A percentile compares a stretch with the other conserved stretches of the same genome.
These are phyloP conservation scores for Handroanthus guayacan DNA, from an alignment of 257 asterid species.

Conservation along the genomic window DNA sequence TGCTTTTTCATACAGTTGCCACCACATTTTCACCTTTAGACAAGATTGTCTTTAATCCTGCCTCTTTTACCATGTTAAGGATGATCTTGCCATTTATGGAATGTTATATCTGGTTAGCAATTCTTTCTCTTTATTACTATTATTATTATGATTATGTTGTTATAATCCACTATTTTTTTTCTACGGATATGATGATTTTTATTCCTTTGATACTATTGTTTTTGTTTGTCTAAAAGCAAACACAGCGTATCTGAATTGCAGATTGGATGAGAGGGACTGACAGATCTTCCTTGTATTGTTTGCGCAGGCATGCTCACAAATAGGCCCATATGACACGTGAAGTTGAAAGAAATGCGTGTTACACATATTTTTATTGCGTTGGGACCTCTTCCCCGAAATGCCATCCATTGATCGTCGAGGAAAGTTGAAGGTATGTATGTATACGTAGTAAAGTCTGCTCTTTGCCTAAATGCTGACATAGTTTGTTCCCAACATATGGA, in stretches of 20 bases:
- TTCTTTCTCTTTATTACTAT: not conserved
- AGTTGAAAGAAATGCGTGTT: slow-evolving; percentile 38
- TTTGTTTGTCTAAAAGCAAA: slow-evolving; percentile 45
- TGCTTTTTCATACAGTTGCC: slow-evolving; percentile 59
- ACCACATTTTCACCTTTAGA: slow-evolving; percentile 49
- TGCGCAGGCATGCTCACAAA: slow-evolving; percentile 37
- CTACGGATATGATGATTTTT: not conserved
- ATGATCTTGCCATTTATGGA: slow-evolving; percentile 54
- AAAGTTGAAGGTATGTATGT: slow-evolving; percentile 16
- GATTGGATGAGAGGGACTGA: slow-evolving; percentile 70
- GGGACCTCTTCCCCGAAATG: slow-evolving; percentile 51
- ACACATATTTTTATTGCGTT: slow-evolving; percentile 33
- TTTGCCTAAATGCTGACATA: slow-evolving; percentile 30
- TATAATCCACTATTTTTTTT: slow-evolving; percentile 24
- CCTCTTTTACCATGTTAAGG: slow-evolving; percentile 50
- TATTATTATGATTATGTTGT: not conserved
- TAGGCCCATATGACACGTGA: slow-evolving; percentile 70
- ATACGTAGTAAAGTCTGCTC: slow-evolving; percentile 26
- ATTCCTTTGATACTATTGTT: slow-evolving; percentile 36
- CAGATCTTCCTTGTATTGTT: slow-evolving; percentile 42
- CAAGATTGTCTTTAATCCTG: slow-evolving; percentile 41
- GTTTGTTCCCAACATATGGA: slow-evolving; percentile 39
- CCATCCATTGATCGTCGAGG: slow-evolving; percentile 20
- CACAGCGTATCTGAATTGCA: slow-evolving; percentile 56
- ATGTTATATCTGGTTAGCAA: slow-evolving; percentile 33